Base-by-base conservation (phyloP, 2,329 filamentous ascomycete genomes). In the Fusarium sp. region DNA sequence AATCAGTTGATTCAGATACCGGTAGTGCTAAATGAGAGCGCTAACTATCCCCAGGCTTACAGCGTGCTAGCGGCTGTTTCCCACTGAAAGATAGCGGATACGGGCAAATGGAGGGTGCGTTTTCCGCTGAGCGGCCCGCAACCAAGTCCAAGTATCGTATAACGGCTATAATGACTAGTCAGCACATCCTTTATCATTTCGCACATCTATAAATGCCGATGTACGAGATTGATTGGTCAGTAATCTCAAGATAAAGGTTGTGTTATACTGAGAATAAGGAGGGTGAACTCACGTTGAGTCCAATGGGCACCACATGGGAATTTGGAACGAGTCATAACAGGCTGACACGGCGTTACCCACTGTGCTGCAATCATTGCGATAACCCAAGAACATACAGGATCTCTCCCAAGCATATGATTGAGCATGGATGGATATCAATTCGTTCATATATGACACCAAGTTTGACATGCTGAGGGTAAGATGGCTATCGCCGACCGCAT, bases 341-440 rank as follows among this genome's bases (percentile, higher is more conserved):
- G 6, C 26, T 26, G 32, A 38, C 48, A 52, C 13, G 32, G 4
- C 32, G 10, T 12, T n/a, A 3, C 20, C 15, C 3, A 9, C 9
- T 5, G 20, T 14, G 4, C 14, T 15, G 14, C 17, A 11, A 13
- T 37, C 14, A 17, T 52, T 4, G 8, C 12, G 2, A 7, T 37
- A 26, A 37, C 7, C 9, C 0, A 14, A 30, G n/a, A 5, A 0
- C 38, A 7, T 2, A 6, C 6, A 0, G 2, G 7, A 17, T 14
- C 3, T 11, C 5, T 4, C 7, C 9, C 18, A 3, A 15, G 11
- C 26, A 2, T 11, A 26, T 9, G 12, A 26, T 11, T 18, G 8
- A 26, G 4, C 6, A n/a, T 5, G n/a, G 12, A 17, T 23, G 11
- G 6, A 15, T 8, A 9, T 18, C 9, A 20, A 23, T 13, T 3